phyloP scores from a whole-genome alignment of 106 monocot genomes.

The Acanthochlamys bracteata region DNA sequence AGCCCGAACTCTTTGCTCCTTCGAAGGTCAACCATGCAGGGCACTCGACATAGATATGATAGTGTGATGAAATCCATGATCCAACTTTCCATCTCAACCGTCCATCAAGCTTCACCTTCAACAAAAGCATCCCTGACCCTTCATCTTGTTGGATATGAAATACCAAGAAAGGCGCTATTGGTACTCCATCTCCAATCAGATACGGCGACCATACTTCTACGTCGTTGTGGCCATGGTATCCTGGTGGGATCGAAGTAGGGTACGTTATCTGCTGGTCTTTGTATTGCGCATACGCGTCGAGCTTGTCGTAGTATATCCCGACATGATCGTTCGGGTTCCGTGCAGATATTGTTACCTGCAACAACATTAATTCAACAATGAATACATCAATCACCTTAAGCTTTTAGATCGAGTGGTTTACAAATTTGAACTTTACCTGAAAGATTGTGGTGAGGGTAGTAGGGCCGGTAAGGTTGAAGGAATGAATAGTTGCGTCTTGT shows the following conservation, averaged over 20 bases:
- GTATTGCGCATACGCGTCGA: slow-evolving; percentile 46
- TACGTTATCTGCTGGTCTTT: slow-evolving; percentile 36
- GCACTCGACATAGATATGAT: slow-evolving; percentile 33
- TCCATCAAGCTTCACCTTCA: slow-evolving; percentile 6
- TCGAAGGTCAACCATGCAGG: slow-evolving; percentile 28
- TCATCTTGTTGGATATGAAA: slow-evolving; percentile 18
- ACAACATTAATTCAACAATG: background rate
- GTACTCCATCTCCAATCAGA: slow-evolving; percentile 20
- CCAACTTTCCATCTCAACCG: slow-evolving; percentile 13
- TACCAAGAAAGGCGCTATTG: slow-evolving; percentile 35
- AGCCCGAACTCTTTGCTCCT: background rate
- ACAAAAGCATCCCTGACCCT: slow-evolving; percentile 9
- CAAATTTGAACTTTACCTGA: slow-evolving; percentile 1
- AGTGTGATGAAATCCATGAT: slow-evolving; percentile 10
- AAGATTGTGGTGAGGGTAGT: slow-evolving; percentile 21
- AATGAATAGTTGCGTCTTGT: slow-evolving; percentile 27
- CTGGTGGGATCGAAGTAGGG: slow-evolving; percentile 10
- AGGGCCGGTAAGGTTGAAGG: slow-evolving; percentile 19
- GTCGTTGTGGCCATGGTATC: slow-evolving; percentile 48
- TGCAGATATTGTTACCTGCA: slow-evolving; percentile 21
- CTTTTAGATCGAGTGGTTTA: background rate
- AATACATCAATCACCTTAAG: background rate
- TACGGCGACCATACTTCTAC: slow-evolving; percentile 44
- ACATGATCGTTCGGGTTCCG: slow-evolving; percentile 51
- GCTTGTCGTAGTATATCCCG: slow-evolving; percentile 54